Conservation (phyloP, 208 protist genomes). For the Blechomonas ayalai region DNA sequence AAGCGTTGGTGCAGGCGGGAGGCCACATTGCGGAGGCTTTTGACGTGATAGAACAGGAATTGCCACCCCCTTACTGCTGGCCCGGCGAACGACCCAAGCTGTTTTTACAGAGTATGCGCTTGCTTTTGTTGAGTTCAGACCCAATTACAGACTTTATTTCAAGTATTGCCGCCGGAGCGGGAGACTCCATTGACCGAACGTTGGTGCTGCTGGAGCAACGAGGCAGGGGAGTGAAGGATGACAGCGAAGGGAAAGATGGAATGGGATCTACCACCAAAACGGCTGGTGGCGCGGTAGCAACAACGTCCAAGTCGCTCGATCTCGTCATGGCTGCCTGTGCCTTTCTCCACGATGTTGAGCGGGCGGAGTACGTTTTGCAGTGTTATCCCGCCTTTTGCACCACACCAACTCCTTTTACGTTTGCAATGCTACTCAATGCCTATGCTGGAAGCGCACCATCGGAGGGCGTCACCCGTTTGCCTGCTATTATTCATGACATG, state of each 20-base stretch:
- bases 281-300: slow-evolving; percentile 2
- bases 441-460: slow-evolving; percentile 12
- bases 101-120: slow-evolving; percentile 30
- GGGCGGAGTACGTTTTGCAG: slow-evolving; percentile 30
- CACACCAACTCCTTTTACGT: slow-evolving; percentile 21
- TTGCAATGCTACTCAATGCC: slow-evolving; percentile 30
- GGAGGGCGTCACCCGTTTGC: slow-evolving; percentile 4
- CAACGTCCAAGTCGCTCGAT: slow-evolving; percentile 47
- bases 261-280: too few species aligned
- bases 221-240: neutral
- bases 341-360: slow-evolving; percentile 17
- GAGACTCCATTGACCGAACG: slow-evolving; percentile 11
- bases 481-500: slow-evolving; percentile 15
- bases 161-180: slow-evolving; percentile 11
- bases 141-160: slow-evolving; percentile 46
- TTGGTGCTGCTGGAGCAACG: slow-evolving; percentile 14
- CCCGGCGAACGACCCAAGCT: slow-evolving; percentile 48
- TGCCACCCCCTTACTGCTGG: slow-evolving; percentile 18
- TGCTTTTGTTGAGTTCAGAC: slow-evolving; percentile 46
- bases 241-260: too few species aligned
- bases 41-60: slow-evolving; percentile 35
- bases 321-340: slow-evolving; percentile 61
- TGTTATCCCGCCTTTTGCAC: slow-evolving; percentile 24
- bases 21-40: slow-evolving; percentile 36
- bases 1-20: slow-evolving; percentile 27